A percentile compares a stretch with the other conserved stretches of the same genome.
Conservation (phyloP, 129 eudicot species). For the Escallonia rubra region DNA sequence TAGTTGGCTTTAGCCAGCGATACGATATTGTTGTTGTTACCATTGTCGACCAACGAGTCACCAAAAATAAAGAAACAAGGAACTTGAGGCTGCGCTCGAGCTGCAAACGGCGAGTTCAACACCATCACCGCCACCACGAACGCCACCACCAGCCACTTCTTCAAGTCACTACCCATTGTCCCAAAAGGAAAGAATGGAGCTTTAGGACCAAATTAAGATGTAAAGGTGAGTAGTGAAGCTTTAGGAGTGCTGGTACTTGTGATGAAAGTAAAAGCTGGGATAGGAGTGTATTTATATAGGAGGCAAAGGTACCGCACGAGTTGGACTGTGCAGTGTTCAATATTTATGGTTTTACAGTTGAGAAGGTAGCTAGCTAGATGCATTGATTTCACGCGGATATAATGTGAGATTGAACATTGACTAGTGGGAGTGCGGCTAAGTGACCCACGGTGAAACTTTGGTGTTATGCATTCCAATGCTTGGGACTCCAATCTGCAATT, state of each 20-base stretch:
- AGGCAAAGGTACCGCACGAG: background rate
- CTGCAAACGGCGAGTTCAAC: background rate
- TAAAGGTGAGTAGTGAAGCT: background rate
- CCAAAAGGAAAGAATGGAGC: background rate
- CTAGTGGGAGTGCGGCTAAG: background rate
- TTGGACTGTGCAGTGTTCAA: background rate
- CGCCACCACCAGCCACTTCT: conserved; percentile 4
- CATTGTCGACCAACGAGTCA: conserved; percentile 18
- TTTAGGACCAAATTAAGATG: background rate
- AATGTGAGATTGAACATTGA: background rate
- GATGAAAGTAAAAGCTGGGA: conserved; percentile 12
- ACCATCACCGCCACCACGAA: background rate
- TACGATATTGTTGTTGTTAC: conserved; percentile 9
- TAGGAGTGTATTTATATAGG: conserved; percentile 7
- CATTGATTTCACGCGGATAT: conserved; percentile 23
- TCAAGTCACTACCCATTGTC: conserved; percentile 7
- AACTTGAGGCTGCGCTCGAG: conserved; percentile 11
- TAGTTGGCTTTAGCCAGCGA: conserved; percentile 15
- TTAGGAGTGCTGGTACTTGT: background rate
- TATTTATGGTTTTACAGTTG: conserved; percentile 7
- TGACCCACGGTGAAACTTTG: background rate
- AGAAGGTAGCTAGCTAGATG: conserved; percentile 12
- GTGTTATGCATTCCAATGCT: conserved; percentile 7
- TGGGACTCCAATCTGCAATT: background rate
- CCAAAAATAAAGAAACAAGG: conserved; percentile 20